Percentiles rank a stretch among this genome's conserved stretches.
phyloP scores from a whole-genome alignment of 2,329 filamentous ascomycete genomes.

The Didymosphaeria variabile region DNA sequence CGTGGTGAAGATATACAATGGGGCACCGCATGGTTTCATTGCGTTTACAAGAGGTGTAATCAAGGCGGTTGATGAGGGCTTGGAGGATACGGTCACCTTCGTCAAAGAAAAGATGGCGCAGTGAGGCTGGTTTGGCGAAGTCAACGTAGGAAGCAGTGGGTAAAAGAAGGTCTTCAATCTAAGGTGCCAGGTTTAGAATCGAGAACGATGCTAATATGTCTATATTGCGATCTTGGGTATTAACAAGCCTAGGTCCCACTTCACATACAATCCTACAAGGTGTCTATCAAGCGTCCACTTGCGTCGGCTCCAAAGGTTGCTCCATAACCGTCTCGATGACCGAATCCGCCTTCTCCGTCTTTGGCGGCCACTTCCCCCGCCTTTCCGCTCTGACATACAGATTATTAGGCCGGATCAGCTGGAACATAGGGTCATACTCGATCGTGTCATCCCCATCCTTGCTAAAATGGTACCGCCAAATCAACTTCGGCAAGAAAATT shows the following conservation, averaged over 20 bases:
- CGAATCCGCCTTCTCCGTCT: slow-evolving; percentile 21
- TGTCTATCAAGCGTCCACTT: background rate
- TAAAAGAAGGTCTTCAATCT: background rate
- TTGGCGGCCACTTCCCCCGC: slow-evolving; percentile 59
- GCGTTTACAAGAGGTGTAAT: slow-evolving; percentile 50
- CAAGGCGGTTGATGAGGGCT: slow-evolving; percentile 48
- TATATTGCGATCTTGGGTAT: background rate
- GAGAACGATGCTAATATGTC: background rate
- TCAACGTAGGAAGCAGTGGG: background rate
- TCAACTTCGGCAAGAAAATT: slow-evolving; percentile 65
- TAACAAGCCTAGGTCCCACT: background rate
- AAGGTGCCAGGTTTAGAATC: background rate
- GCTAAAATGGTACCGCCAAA: slow-evolving; percentile 67
- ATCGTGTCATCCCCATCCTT: slow-evolving; percentile 61
- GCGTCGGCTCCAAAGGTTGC: background rate
- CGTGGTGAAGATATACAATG: slow-evolving; percentile 63
- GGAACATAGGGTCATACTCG: slow-evolving; percentile 69
- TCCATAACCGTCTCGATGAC: background rate
- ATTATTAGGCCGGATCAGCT: slow-evolving; percentile 65
- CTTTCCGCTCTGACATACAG: slow-evolving; percentile 62
- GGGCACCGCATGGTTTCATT: slow-evolving; percentile 64
- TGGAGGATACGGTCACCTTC: slow-evolving; percentile 53
- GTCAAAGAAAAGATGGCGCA: slow-evolving; percentile 42
- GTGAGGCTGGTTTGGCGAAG: background rate
- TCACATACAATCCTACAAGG: background rate